Base-by-base conservation (phyloP, 805 yeast species). In the Crinitomyces ghanaensis region DNA sequence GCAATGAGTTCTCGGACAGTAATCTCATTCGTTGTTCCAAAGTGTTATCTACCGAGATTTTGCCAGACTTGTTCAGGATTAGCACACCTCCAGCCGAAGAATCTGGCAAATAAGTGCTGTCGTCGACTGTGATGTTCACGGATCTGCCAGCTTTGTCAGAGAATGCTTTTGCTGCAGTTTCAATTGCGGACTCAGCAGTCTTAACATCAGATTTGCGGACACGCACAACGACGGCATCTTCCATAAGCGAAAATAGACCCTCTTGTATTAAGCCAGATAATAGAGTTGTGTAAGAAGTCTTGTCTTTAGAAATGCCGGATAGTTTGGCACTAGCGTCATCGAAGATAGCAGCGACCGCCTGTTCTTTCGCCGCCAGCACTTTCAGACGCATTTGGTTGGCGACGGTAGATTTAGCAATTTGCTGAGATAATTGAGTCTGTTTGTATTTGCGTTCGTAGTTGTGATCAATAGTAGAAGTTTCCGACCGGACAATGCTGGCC, bases 321-420 rank as follows among this genome's bases (percentile, higher is more conserved):
- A 91, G 70, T 51, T 77, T 69, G 24, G 52, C 51, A 45, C 71
- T 73, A 16, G 96, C 80, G 8, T 63, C 70, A 35, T 73, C 77
- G 48, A 86, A 81, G 42, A 91, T 74, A 14, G 68, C 74, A 42
- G 73, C 74, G 48, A 91, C 64, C 9, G 83, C 74, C 46, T 76
- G 74, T 53, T 88, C 94, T 54, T 86, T 83, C 36, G 93, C 82
- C 12, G 80, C 69, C 47, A 91, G 73, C 22, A 88, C 76, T 64
- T 85, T 80, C 56, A 91, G 77, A 63, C 98, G 78, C 44, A 93
- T 82, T 66, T 91, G 85, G 69, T 91, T 91, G 44, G 88, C 85
- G 54, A 91, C 80, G 35, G 95, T 88, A 19, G 97, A 86, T 65
- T 84, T 85, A 50, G 86, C 74, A 56, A 91, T 88, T 64, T 91